Base-by-base conservation (phyloP, 306 rosid species). In the Glycine tomentella region DNA sequence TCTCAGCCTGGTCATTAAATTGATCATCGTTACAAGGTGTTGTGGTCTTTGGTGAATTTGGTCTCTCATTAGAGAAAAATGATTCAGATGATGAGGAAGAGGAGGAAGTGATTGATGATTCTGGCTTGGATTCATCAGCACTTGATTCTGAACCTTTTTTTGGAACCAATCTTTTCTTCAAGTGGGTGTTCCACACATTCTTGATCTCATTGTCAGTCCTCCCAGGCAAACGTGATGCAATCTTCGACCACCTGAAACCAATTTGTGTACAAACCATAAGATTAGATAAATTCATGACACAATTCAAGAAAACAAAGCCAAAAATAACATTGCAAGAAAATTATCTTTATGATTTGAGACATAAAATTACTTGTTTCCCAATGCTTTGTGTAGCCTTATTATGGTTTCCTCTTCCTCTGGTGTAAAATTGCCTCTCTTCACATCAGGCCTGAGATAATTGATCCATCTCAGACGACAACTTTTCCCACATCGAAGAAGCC, bases 401-500 rank as follows among this genome's bases (percentile, higher is more conserved):
- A 95, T 85, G 84, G 88, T 64, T 12, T 89, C 92, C 44, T 95
- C 98, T 81, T 95, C 99, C 53, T 90, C 92, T 46, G 16, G 5
- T 0, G 93, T 91, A 75, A 95, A 91, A 77, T 87, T 87, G 49
- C 99, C 99, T 64, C 99, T 83, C 86, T 95, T 95, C 17, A 95
- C 83, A 79, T 95, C 99, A 13, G 99, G 99, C 61, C 98, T 89
- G 6, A 95, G 93, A 84, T 95, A 95, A 83, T 95, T 95, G 64
- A 95, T 93, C 99, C 99, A 95, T 88, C 99, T 95, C 83, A 95
- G 49, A 20, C 99, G 98, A 80, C 99, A 95, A 72, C 99, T 95
- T 80, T 95, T 95, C 2, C 99, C 99, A 72, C 99, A 95, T 74
- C 99, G 52, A 17, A 82, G 56, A 69, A 95, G 85, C 49, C 99